These are phyloP conservation scores for Orbilia quercus DNA, from an alignment of 2,329 filamentous ascomycete genomes.

Conservation along the genomic window DNA sequence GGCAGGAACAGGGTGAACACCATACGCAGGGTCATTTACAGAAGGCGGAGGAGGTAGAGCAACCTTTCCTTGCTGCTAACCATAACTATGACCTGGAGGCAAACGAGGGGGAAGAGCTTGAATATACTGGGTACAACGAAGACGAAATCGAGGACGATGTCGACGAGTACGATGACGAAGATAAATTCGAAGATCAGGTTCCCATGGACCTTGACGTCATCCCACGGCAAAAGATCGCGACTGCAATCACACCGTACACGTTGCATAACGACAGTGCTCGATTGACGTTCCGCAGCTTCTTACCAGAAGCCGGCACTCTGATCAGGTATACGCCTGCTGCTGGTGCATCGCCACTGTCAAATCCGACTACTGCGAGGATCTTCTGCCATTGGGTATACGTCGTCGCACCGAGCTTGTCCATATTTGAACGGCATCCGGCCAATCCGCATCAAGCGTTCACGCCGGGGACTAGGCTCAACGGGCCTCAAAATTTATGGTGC, in stretches of 20 bases:
- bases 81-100: background rate
- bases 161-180: slow-evolving; percentile 63
- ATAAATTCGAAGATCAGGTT: slow-evolving; percentile 59
- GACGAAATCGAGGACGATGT: slow-evolving; percentile 68
- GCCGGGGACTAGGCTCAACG: slow-evolving; percentile 58
- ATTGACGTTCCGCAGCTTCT: slow-evolving; percentile 65
- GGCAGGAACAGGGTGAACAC: slow-evolving; percentile 8
- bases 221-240: slow-evolving; percentile 62
- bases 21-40: background rate
- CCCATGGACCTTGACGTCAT: slow-evolving; percentile 61
- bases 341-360: slow-evolving; percentile 77
- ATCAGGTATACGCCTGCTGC: slow-evolving; percentile 74
- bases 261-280: slow-evolving; percentile 66
- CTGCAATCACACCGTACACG: slow-evolving; percentile 64
- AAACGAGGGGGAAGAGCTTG: slow-evolving; percentile 66
- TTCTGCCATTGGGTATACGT: slow-evolving; percentile 94
- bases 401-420: slow-evolving; percentile 84
- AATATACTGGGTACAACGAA: slow-evolving; percentile 5
- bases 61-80: no score
- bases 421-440: slow-evolving; percentile 84
- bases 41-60: slow-evolving; percentile 62
- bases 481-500: slow-evolving; percentile 69
- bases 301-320: slow-evolving; percentile 67
- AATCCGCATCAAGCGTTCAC: slow-evolving; percentile 68
- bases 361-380: slow-evolving; percentile 80